Conservation (phyloP, 1,284 basidiomycete species). For the Ustilago nuda region DNA sequence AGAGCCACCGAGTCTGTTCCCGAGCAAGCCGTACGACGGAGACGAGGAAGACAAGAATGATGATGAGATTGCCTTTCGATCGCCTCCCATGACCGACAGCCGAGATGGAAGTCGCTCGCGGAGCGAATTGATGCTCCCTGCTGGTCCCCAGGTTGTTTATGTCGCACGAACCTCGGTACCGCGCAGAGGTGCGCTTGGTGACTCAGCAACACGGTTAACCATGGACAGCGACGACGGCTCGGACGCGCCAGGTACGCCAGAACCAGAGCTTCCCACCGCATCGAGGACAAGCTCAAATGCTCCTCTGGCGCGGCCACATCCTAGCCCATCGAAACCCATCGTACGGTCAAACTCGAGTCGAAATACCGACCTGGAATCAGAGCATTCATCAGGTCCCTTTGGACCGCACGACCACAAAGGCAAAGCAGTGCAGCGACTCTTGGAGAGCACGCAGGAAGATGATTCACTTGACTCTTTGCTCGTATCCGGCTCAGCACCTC, state of each 20-base stretch:
- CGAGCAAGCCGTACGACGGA: slow-evolving; percentile 15
- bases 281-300: slow-evolving; percentile 9
- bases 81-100: background rate
- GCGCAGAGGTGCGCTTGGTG: slow-evolving; percentile 23
- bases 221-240: slow-evolving; percentile 25
- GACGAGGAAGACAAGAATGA: slow-evolving; percentile 11
- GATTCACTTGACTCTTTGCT: slow-evolving; percentile 16
- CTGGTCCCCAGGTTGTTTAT: slow-evolving; percentile 5
- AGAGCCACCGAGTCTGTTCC: background rate
- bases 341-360: slow-evolving; percentile 14
- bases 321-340: slow-evolving; percentile 12
- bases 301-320: slow-evolving; percentile 14
- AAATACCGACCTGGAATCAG: background rate
- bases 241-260: background rate
- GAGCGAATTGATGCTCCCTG: slow-evolving; percentile 8
- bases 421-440: slow-evolving; percentile 3
- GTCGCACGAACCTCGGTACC: slow-evolving; percentile 9
- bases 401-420: slow-evolving; percentile 14
- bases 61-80: background rate
- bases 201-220: slow-evolving; percentile 11
- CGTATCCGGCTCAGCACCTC: slow-evolving; percentile 1
- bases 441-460: slow-evolving; percentile 26
- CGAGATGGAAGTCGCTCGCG: slow-evolving; percentile 5
- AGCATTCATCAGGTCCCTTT: slow-evolving; percentile 11
- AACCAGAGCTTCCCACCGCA: slow-evolving; percentile 6